A percentile compares a stretch with the other conserved stretches of the same genome.
These are phyloP conservation scores for Cetraspora pellucida DNA, from an alignment of 192 early-diverging fungal genomes.

Conservation along the genomic window DNA sequence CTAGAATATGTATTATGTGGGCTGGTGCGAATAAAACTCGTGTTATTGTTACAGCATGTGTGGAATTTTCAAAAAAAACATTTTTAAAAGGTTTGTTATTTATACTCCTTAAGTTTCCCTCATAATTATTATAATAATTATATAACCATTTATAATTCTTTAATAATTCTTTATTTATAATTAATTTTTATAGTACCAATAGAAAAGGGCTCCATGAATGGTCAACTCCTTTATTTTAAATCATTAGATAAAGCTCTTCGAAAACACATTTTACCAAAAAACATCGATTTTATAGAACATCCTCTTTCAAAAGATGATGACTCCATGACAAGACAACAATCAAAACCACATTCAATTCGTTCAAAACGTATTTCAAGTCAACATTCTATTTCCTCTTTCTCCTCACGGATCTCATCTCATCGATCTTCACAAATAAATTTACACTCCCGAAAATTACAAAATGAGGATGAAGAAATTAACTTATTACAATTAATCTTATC, in stretches of 20 bases:
- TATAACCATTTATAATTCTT: too few species aligned
- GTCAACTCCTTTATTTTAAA: slow-evolving; percentile 48
- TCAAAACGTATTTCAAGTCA: too few species aligned
- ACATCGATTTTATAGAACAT: not conserved
- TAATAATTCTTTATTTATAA: too few species aligned
- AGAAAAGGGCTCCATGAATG: slow-evolving; percentile 53
- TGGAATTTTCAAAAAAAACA: slow-evolving; percentile 54
- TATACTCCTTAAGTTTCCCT: not conserved
- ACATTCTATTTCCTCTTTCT: too few species aligned
- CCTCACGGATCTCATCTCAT: too few species aligned
- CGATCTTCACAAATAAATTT: too few species aligned
- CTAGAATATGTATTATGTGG: slow-evolving; percentile 56
- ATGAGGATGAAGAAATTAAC: too few species aligned
- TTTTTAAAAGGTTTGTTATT: slow-evolving; percentile 55
- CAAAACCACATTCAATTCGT: not conserved
- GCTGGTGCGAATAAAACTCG: slow-evolving; percentile 44
- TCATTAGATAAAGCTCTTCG: slow-evolving; percentile 37
- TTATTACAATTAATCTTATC: too few species aligned
- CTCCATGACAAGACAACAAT: not conserved
- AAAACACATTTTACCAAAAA: not conserved
- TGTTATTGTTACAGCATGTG: slow-evolving; percentile 47
- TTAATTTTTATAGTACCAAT: slow-evolving; percentile 39
- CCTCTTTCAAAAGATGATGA: not conserved
- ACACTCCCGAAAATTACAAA: too few species aligned
- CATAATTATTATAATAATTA: not conserved